A percentile compares a stretch with the other conserved stretches of the same genome.
phyloP scores from a whole-genome alignment of 805 yeast species.

The Spathaspora boniae region DNA sequence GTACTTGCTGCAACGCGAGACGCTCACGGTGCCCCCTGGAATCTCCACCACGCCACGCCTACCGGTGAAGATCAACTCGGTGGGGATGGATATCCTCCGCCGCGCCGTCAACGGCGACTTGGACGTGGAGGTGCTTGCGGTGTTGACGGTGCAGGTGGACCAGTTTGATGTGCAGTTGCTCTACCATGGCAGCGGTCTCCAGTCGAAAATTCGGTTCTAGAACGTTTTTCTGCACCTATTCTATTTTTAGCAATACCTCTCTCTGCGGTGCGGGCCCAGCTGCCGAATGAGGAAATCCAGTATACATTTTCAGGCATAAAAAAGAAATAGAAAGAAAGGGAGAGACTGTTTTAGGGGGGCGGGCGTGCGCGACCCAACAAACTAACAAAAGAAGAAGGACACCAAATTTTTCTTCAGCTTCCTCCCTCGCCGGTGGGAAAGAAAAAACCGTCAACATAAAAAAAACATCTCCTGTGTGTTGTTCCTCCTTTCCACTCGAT shows the following conservation, averaged over 20 bases:
- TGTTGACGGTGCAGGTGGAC: conserved; percentile 37
- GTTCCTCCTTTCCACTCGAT: not conserved
- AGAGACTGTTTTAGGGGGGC: no score
- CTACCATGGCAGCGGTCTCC: conserved; percentile 44
- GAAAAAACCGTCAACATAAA: not conserved
- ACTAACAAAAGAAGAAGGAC: no score
- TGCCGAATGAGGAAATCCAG: no score
- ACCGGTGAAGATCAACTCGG: conserved; percentile 43
- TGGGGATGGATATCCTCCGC: conserved; percentile 47
- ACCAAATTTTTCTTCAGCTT: not conserved
- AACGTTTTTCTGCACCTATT: not conserved
- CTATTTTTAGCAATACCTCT: not conserved
- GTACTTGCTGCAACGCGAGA: conserved; percentile 36
- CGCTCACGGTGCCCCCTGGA: conserved; percentile 51
- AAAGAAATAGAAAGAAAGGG: no score
- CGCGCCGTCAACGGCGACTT: conserved; percentile 51
- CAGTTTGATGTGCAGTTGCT: conserved; percentile 38
- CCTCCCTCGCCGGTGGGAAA: no score
- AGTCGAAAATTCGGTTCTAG: conserved; percentile 36
- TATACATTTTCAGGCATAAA: no score
- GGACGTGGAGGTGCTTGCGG: conserved; percentile 44
- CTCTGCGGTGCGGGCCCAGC: not conserved
- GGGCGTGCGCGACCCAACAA: no score
- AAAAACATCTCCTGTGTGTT: not conserved
- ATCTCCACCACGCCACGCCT: conserved; percentile 46